A percentile compares a stretch with the other conserved stretches of the same genome.
Conservation (phyloP, 2,329 filamentous ascomycete genomes). For the Calonectria hawksworthii region DNA sequence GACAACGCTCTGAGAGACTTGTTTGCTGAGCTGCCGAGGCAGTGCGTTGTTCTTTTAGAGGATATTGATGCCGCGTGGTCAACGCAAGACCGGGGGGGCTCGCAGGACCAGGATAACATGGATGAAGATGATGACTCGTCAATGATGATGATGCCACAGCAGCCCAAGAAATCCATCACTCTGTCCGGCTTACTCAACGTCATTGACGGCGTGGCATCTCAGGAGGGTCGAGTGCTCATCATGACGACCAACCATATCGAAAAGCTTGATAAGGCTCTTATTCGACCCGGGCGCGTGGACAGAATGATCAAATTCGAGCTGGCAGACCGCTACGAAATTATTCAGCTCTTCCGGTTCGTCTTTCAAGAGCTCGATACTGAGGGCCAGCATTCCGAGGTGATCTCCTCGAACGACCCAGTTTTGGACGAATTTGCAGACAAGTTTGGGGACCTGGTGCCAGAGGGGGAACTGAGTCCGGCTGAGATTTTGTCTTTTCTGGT, state of each 20-base stretch:
- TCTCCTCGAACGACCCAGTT: not conserved
- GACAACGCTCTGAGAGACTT: not conserved
- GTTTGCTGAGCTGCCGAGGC: not conserved
- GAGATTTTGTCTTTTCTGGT: constrained; percentile 7
- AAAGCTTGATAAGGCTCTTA: constrained; percentile 8
- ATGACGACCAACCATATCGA: constrained; percentile 75
- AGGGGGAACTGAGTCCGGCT: constrained; percentile 4
- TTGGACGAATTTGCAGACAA: not conserved
- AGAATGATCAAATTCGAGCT: not conserved
- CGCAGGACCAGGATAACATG: not conserved
- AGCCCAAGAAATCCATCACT: not conserved
- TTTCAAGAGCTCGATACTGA: not conserved
- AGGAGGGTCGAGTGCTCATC: constrained; percentile 76
- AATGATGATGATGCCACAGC: not conserved
- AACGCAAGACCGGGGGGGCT: not conserved
- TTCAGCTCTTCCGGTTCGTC: not conserved
- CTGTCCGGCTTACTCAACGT: constrained; percentile 48
- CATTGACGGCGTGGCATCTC: constrained; percentile 76
- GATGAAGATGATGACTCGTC: not conserved
- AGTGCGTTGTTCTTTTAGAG: constrained; percentile 4
- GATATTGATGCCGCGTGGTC: constrained; percentile 11
- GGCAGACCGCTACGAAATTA: not conserved
- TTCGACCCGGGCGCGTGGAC: constrained; percentile 11
- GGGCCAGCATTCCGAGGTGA: not conserved
- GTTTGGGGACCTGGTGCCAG: not conserved